Evolutionary conservation across 148 eudicot genomes (phyloP), one percentile per base, ranked within the genome.

Genomic region (Cornus florida): DNA sequence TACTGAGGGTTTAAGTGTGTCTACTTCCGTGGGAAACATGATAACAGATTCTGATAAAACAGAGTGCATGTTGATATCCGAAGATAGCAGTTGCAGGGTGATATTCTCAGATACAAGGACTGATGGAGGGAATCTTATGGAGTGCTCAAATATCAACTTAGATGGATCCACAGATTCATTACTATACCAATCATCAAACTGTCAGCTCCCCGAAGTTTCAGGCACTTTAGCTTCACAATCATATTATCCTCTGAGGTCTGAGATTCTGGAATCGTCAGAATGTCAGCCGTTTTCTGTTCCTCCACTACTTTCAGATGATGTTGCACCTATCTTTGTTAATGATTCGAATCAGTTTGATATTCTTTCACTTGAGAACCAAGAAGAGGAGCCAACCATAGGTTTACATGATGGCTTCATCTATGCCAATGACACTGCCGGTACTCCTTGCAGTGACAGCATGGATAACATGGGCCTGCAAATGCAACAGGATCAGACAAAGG

Each of bases 151-250:
- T 73, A 69, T 60, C 56, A 77, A 81, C 41, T 74, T 80, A 74
- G 87, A 72, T 81, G 89, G 77, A 74, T 80, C 77, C 75, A 69
- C 79, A 43, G 90, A 87, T 39, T 74, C 81, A 67, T 77, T 86
- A n/a, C 71, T 81, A 74, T 74, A 83, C 43, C 86, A 76, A n/a
- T 78, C 85, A 74, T 72, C 91, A 72, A 75, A 81, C 72, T 83
- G 78, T 87, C 93, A 82, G 75, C 59, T 83, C 67, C 81, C 87
- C 70, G 92, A 87, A 78, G 50, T 78, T 72, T 84, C 74, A n/a
- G 66, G 66, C 53, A 64, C 60, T 82, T 59, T 80, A 48, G 80
- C 80, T 79, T 80, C 82, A 68, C 86, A 88, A 76, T 76, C 88
- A 32, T 86, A 75, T 75, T 64, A 80, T 81, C 50, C 81, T 67